Conservation (phyloP, 306 rosid genomes). For the peach (Prunus persica) region Prunus_persica_NCBIv2 NC_034014.1:15464001-15464500, state of each 20-base stretch:
- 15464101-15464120: neutral
- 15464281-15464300: constrained; percentile 68
- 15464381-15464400: neutral
- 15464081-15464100: neutral
- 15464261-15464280: constrained; percentile 74
- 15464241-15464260: constrained; percentile 84
- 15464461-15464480: neutral
- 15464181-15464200: neutral
- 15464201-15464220: neutral
- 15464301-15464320: constrained; percentile 55
- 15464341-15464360: neutral
- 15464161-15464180: neutral
- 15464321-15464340: neutral
- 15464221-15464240: neutral
- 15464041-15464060: no score
- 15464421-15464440: neutral
- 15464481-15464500: neutral
- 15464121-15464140: neutral
- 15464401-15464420: neutral
- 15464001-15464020: no score
- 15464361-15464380: neutral
- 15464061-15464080: no score
- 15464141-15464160: neutral
- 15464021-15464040: no score
- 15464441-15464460: neutral